Percentiles rank a stretch among this genome's conserved stretches.
Evolutionary conservation across 1,139 yeast genomes (phyloP).

Genomic region (Pneumocystis jirovecii): DNA sequence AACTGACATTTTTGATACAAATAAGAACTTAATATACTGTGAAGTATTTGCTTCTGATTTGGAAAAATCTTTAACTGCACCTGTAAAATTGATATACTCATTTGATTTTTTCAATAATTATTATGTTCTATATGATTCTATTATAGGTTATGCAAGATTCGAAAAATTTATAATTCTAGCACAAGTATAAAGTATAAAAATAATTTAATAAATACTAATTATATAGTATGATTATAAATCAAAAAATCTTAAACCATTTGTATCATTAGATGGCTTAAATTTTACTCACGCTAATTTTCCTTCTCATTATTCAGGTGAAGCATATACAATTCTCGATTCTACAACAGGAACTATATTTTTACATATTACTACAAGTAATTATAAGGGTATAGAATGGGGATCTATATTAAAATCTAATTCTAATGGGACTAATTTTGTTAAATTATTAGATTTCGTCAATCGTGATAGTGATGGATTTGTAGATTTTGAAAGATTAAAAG

Average conservation of each 20-base stretch:
- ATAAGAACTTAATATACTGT: slow-evolving; percentile 49
- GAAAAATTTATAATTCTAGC: slow-evolving; percentile 65
- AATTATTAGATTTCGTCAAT: slow-evolving; percentile 59
- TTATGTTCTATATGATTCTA: slow-evolving; percentile 32
- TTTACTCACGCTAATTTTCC: slow-evolving; percentile 80
- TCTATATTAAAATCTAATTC: slow-evolving; percentile 78
- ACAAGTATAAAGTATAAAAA: slow-evolving; percentile 22
- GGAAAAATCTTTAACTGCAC: not conserved
- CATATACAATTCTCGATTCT: slow-evolving; percentile 73
- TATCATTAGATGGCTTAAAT: slow-evolving; percentile 64
- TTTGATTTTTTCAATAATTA: slow-evolving; percentile 37
- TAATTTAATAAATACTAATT: slow-evolving; percentile 5
- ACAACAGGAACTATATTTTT: slow-evolving; percentile 60
- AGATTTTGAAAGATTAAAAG: slow-evolving; percentile 74
- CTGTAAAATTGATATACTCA: slow-evolving; percentile 34
- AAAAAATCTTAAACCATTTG: slow-evolving; percentile 44
- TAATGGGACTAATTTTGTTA: slow-evolving; percentile 86
- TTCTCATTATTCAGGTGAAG: slow-evolving; percentile 50
- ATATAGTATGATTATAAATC: slow-evolving; percentile 22
- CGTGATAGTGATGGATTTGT: slow-evolving; percentile 61
- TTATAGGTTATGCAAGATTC: slow-evolving; percentile 52
- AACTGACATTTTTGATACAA: slow-evolving; percentile 28
- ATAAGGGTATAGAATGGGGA: slow-evolving; percentile 49
- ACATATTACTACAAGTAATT: slow-evolving; percentile 58
- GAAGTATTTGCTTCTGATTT: slow-evolving; percentile 25